These are phyloP conservation scores for Copromyces sp. DNA, from an alignment of 495 filamentous ascomycete genomes.

Conservation along the genomic window DNA sequence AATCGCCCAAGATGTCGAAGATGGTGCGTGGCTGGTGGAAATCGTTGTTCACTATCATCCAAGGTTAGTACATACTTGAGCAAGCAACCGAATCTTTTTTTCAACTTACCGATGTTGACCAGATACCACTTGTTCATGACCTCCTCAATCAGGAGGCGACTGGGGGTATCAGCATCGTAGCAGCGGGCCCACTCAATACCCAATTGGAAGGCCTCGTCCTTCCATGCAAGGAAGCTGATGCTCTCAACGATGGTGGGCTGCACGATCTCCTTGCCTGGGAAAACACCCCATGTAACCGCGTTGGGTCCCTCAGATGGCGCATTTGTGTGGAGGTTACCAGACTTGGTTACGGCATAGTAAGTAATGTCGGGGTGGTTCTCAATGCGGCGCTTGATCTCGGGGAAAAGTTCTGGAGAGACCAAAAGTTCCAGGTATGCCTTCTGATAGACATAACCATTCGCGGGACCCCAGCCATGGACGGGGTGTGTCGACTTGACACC, in stretches of 20 bases:
- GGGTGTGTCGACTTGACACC: constrained; percentile 83
- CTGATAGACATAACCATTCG: constrained; percentile 94
- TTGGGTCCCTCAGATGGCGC: constrained; percentile 77
- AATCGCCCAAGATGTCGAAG: constrained; percentile 75
- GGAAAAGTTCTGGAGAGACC: constrained; percentile 65
- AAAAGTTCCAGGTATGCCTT: constrained; percentile 95
- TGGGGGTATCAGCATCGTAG: constrained; percentile 67
- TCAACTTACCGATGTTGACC: constrained; percentile 78
- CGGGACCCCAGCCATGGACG: constrained; percentile 87
- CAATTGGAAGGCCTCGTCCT: constrained; percentile 91
- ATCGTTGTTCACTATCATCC: constrained; percentile 75
- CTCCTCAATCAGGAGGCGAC: constrained; percentile 66
- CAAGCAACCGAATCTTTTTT: background rate
- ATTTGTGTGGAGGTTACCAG: constrained; percentile 76
- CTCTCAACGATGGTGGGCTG: constrained; percentile 99
- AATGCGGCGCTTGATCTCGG: constrained; percentile 70
- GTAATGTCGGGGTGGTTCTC: constrained; percentile 71
- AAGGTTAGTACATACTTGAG: background rate
- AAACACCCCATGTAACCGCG: constrained; percentile 98
- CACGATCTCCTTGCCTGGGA: constrained; percentile 96
- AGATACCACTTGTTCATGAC: constrained; percentile 88
- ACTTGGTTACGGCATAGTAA: constrained; percentile 82
- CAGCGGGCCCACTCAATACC: constrained; percentile 93
- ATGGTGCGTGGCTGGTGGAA: constrained; percentile 72
- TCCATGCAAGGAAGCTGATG: constrained; percentile 96